Evolutionary conservation across 495 filamentous ascomycete species (phyloP).

Genomic region (Aspergillus bertholletiae): DNA sequence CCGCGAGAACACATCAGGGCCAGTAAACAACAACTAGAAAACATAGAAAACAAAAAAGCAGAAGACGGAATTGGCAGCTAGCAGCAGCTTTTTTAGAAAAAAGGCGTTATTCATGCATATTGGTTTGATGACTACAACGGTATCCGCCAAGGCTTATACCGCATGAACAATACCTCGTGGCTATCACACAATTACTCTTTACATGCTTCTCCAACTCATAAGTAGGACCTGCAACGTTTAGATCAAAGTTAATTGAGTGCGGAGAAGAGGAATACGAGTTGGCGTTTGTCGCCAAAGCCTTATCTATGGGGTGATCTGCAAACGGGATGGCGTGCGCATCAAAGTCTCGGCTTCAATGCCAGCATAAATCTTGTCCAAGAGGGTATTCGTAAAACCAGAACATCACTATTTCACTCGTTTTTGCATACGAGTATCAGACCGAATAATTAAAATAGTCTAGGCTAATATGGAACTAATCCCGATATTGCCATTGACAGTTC

Average conservation of each 20-base stretch:
- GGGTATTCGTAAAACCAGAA: no score
- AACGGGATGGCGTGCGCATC: neutral
- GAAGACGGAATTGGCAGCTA: no score
- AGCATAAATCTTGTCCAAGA: no score
- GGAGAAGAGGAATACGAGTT: neutral
- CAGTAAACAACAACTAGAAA: no score
- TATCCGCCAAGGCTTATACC: neutral
- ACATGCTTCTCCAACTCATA: neutral
- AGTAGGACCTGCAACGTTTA: neutral
- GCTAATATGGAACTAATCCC: no score
- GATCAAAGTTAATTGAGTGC: neutral
- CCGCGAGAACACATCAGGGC: neutral
- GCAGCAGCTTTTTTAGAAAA: no score
- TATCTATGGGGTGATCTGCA: neutral
- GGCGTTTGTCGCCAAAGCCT: neutral
- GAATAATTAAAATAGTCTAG: no score
- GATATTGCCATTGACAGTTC: no score
- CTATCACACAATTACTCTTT: neutral
- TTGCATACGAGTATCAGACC: no score
- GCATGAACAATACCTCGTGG: neutral
- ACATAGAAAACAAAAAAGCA: neutral
- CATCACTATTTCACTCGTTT: no score
- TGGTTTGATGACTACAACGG: no score
- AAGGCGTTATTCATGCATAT: no score
- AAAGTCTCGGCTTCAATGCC: neutral